These are phyloP conservation scores for Ogataea degrootiae DNA, from an alignment of 805 yeast species.

Conservation along the genomic window DNA sequence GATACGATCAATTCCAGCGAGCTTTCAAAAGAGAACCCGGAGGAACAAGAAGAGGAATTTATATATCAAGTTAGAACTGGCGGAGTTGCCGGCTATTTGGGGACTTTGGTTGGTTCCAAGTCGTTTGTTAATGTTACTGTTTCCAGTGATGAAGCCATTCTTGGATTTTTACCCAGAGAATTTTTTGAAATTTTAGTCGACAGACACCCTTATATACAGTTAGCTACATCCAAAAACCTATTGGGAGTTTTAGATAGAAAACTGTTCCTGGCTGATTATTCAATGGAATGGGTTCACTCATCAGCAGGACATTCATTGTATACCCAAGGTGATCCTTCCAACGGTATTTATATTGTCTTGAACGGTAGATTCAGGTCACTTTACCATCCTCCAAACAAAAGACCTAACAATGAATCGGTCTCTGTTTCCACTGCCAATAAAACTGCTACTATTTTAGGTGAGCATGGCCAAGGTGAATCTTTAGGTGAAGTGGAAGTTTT, in stretches of 20 bases:
- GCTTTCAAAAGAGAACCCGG: not conserved
- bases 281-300: slow-evolving; percentile 90
- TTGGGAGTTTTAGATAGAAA: slow-evolving; percentile 63
- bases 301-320: slow-evolving; percentile 82
- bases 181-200: slow-evolving; percentile 66
- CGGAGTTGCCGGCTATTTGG: slow-evolving; percentile 83
- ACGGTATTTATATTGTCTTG: slow-evolving; percentile 83
- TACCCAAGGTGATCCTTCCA: slow-evolving; percentile 80
- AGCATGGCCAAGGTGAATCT: slow-evolving; percentile 90
- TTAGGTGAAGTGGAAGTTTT: slow-evolving; percentile 94
- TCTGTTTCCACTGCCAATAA: not conserved
- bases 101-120: slow-evolving; percentile 71
- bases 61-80: slow-evolving; percentile 66
- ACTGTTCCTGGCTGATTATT: slow-evolving; percentile 76
- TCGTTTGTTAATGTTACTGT: slow-evolving; percentile 73
- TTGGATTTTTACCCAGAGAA: slow-evolving; percentile 64
- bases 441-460: slow-evolving; percentile 43
- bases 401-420: slow-evolving; percentile 15
- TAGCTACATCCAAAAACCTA: slow-evolving; percentile 72
- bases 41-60: slow-evolving; percentile 29
- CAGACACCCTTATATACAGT: slow-evolving; percentile 66
- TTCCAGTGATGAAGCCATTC: slow-evolving; percentile 53
- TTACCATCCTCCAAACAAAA: slow-evolving; percentile 5
- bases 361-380: slow-evolving; percentile 83
- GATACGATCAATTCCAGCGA: not conserved